Evolutionary conservation across 495 filamentous ascomycete genomes (phyloP), one percentile per base, ranked within the genome.

Genomic region (Tetracladium marchalianum): DNA sequence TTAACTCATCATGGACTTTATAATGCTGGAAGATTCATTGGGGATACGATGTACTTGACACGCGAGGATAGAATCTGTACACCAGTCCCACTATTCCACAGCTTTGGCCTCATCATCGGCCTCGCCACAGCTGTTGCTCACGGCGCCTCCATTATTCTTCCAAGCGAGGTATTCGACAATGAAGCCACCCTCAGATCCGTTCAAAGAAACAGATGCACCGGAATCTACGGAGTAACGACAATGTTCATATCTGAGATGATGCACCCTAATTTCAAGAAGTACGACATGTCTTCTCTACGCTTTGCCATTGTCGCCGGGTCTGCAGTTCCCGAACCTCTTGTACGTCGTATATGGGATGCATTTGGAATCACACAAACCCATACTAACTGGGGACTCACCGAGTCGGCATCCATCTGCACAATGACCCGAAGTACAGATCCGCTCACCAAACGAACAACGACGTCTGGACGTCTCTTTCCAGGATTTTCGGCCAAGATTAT

Each of bases 211-310:
- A 38, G 31, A n/a, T 45, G 43, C 31, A 47, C 33, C 12, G 44
- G 36, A 17, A 16, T 41, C 8, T 47, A 47, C 22, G 44, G 44
- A 12, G 44, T 47, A 1, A 47, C 44, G 18, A 47, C 44, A 15
- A 47, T 47, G 36, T 47, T 47, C 16, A 36, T 40, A 18, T 24
- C 17, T 12, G 31, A 41, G 19, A 39, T 45, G n/a, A 17, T 35
- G 12, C 43, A 45, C 24, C 43, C 43, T 32, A 13, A 19, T 8
- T 45, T 45, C 43, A 15, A 7, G 2, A 11, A 45, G 12, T 15
- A 17, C 17, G 22, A 15, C 19, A n/a, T 35, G 19, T 27, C 16
- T 13, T 6, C 35, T 45, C 31, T n/a, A n/a, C n/a, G n/a, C n/a
- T n/a, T n/a, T n/a, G n/a, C n/a, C n/a, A n/a, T n/a, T n/a, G n/a